Conservation (phyloP, 176 grass and related monocot species). For the Lolium rigidum region DNA sequence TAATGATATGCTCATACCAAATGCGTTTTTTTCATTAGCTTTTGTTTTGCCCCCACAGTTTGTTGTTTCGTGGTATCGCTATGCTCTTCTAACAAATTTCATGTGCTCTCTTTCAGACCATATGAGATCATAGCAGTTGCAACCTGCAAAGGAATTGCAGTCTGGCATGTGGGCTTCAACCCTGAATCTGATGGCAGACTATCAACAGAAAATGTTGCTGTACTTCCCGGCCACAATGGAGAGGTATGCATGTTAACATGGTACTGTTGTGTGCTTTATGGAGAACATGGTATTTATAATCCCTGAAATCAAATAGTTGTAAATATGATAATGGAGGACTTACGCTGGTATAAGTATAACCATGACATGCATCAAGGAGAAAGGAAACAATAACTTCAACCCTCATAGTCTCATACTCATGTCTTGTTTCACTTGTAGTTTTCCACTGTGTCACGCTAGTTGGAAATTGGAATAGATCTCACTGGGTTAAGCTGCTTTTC, state of each 20-base stretch:
- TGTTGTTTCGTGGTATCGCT: background rate
- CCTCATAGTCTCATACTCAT: conserved; percentile 19
- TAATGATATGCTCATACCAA: background rate
- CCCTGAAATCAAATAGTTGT: background rate
- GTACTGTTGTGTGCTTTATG: conserved; percentile 5
- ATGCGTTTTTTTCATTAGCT: background rate
- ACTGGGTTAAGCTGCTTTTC: background rate
- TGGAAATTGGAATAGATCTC: conserved; percentile 4
- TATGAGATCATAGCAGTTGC: conserved; percentile 91
- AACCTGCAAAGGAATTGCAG: conserved; percentile 84
- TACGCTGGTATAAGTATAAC: background rate
- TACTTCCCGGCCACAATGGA: conserved; percentile 67
- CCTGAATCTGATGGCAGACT: conserved; percentile 58
- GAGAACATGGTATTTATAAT: background rate
- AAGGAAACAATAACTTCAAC: background rate
- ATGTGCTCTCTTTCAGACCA: conserved; percentile 54
- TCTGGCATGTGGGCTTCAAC: conserved; percentile 77
- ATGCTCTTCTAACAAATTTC: background rate
- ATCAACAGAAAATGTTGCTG: conserved; percentile 73
- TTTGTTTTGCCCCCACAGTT: background rate
- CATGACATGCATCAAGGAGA: conserved; percentile 5
- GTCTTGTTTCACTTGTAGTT: background rate
- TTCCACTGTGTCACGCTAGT: background rate
- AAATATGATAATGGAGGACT: conserved; percentile 14
- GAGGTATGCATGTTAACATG: conserved; percentile 59